Evolutionary conservation across 1,139 yeast species (phyloP).

Genomic region (Pichia sp.): DNA sequence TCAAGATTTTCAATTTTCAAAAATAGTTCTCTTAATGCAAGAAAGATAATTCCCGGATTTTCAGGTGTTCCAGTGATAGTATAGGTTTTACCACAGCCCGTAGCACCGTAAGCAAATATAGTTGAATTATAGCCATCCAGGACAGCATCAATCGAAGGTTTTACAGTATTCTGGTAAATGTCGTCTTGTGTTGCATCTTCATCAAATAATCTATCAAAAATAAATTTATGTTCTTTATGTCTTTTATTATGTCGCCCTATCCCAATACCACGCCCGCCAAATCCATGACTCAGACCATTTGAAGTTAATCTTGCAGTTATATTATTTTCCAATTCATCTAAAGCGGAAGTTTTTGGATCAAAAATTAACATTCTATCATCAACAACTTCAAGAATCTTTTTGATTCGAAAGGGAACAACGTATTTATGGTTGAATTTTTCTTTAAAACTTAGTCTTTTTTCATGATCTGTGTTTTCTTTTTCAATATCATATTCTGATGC

Average conservation of each 20-base stretch:
- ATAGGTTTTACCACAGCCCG: constrained; percentile 97
- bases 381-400: constrained; percentile 73
- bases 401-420: constrained; percentile 29
- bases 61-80: constrained; percentile 74
- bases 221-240: constrained; percentile 70
- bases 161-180: constrained; percentile 61
- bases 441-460: background rate
- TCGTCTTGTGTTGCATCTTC: constrained; percentile 56
- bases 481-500: background rate
- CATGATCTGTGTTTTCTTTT: constrained; percentile 1
- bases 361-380: constrained; percentile 86
- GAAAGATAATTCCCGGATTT: constrained; percentile 73
- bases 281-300: constrained; percentile 20
- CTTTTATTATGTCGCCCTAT: constrained; percentile 35
- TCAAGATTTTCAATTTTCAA: constrained; percentile 42
- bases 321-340: constrained; percentile 44
- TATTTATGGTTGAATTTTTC: background rate
- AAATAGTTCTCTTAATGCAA: constrained; percentile 74
- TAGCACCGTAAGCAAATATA: constrained; percentile 94
- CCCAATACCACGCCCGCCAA: constrained; percentile 2
- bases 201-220: constrained; percentile 76
- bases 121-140: constrained; percentile 86
- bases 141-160: constrained; percentile 66
- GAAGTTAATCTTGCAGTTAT: background rate
- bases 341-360: constrained; percentile 78